Percentiles rank a stretch among this genome's conserved stretches.
These are phyloP conservation scores for Cladosporium colombiae DNA, from an alignment of 2,329 filamentous ascomycete species.

Conservation along the genomic window DNA sequence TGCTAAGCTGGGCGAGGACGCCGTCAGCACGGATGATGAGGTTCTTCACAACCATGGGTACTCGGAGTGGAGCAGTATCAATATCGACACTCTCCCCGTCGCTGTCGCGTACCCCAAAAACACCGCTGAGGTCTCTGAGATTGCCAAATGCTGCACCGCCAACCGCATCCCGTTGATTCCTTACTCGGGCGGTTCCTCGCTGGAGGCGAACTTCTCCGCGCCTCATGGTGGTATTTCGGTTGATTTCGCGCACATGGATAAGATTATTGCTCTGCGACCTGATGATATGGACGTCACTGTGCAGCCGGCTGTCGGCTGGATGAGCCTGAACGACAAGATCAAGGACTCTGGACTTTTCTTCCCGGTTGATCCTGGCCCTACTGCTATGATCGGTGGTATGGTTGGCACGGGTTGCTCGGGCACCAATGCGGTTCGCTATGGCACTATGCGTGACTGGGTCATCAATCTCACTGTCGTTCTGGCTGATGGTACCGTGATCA, in stretches of 20 bases:
- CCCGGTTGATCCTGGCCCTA: slow-evolving; percentile 80
- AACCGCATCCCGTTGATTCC: slow-evolving; percentile 80
- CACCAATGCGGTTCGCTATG: slow-evolving; percentile 71
- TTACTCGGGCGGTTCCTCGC: slow-evolving; percentile 80
- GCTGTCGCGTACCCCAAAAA: slow-evolving; percentile 65
- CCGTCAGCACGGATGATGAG: slow-evolving; percentile 64
- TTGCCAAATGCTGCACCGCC: slow-evolving; percentile 73
- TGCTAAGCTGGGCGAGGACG: slow-evolving; percentile 55
- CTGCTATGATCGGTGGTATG: slow-evolving; percentile 79
- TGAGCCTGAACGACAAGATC: slow-evolving; percentile 77
- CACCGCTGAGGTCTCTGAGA: slow-evolving; percentile 64
- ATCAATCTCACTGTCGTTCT: slow-evolving; percentile 80
- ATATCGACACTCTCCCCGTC: slow-evolving; percentile 63
- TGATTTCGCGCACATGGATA: slow-evolving; percentile 86
- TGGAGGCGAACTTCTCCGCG: slow-evolving; percentile 89
- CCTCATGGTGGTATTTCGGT: slow-evolving; percentile 85
- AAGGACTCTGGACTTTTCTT: slow-evolving; percentile 80
- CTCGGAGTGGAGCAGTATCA: slow-evolving; percentile 71
- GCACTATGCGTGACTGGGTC: slow-evolving; percentile 87
- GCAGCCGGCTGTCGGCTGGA: slow-evolving; percentile 90
- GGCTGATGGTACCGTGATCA: slow-evolving; percentile 75
- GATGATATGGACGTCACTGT: slow-evolving; percentile 92
- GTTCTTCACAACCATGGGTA: slow-evolving; percentile 65
- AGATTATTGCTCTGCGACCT: slow-evolving; percentile 75
- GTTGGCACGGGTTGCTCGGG: slow-evolving; percentile 73